Percentiles rank a stretch among this genome's conserved stretches.
Evolutionary conservation across 176 grass and related monocot species (phyloP).

Genomic region (Leersia perrieri): DNA sequence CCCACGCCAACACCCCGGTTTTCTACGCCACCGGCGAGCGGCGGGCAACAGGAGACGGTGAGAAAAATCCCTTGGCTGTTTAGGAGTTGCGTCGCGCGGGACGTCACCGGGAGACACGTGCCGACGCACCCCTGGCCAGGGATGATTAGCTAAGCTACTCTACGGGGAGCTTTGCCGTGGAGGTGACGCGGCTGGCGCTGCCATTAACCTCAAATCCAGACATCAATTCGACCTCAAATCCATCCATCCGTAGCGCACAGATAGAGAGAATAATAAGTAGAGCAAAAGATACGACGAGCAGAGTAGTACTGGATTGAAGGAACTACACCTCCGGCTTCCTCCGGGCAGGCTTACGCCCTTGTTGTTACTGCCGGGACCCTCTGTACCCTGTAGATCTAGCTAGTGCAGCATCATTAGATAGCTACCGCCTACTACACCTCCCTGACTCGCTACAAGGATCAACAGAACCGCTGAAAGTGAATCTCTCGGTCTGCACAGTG

Average conservation of each 20-base stretch:
- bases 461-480: background rate
- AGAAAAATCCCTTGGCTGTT: background rate
- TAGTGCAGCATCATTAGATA: background rate
- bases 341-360: constrained; percentile 22
- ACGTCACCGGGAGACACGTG: background rate
- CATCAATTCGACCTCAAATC: background rate
- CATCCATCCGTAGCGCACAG: background rate
- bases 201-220: background rate
- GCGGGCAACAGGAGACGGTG: background rate
- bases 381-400: background rate
- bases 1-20: background rate
- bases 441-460: background rate
- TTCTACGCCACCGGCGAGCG: background rate
- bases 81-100: too few species aligned
- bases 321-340: constrained; percentile 31
- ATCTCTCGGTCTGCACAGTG: background rate
- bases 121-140: background rate
- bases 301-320: constrained; percentile 5
- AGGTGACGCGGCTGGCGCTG: constrained; percentile 14
- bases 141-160: background rate
- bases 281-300: constrained; percentile 13
- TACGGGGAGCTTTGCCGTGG: background rate
- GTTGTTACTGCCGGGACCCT: constrained; percentile 1
- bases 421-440: background rate
- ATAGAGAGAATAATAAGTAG: too few species aligned